Conservation (phyloP, 148 eudicot genomes). For the Drosera capensis region DNA sequence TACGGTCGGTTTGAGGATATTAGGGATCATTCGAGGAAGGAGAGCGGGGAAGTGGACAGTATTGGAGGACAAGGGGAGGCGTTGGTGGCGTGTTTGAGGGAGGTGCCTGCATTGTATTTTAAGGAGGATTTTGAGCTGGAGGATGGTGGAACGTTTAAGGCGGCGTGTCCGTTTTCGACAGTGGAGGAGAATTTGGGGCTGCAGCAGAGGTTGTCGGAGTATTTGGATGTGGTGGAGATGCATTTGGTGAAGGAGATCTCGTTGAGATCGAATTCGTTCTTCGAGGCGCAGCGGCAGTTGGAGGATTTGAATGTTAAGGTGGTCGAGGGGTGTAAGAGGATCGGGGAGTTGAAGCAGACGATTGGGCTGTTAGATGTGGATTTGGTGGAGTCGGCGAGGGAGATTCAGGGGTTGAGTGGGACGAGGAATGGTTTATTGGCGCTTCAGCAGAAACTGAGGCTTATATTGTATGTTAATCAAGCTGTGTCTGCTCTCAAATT, state of each 20-base stretch:
- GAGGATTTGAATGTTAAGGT: conserved; percentile 68
- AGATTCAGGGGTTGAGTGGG: conserved; percentile 40
- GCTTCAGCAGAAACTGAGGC: conserved; percentile 60
- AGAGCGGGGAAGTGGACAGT: conserved; percentile 22
- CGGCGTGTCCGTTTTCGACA: conserved; percentile 66
- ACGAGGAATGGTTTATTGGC: conserved; percentile 39
- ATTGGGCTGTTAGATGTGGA: conserved; percentile 57
- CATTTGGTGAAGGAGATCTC: conserved; percentile 97
- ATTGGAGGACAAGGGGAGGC: conserved; percentile 59
- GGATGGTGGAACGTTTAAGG: conserved; percentile 62
- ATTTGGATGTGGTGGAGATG: conserved; percentile 83
- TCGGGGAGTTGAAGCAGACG: conserved; percentile 67
- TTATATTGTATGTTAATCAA: conserved; percentile 72
- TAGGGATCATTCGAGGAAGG: conserved; percentile 30
- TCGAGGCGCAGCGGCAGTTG: conserved; percentile 79
- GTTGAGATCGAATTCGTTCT: conserved; percentile 66
- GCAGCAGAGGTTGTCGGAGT: conserved; percentile 75
- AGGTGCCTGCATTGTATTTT: conserved; percentile 79
- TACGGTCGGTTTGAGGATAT: conserved; percentile 58
- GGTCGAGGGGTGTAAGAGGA: conserved; percentile 60
- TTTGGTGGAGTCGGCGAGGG: conserved; percentile 58
- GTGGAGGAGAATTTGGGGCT: conserved; percentile 39
- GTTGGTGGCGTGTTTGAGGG: conserved; percentile 64
- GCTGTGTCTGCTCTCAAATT: conserved; percentile 68
- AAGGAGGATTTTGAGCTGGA: conserved; percentile 77